These are phyloP conservation scores for Thielaviopsis euricoi DNA, from an alignment of 2,329 filamentous ascomycete genomes.

Conservation along the genomic window DNA sequence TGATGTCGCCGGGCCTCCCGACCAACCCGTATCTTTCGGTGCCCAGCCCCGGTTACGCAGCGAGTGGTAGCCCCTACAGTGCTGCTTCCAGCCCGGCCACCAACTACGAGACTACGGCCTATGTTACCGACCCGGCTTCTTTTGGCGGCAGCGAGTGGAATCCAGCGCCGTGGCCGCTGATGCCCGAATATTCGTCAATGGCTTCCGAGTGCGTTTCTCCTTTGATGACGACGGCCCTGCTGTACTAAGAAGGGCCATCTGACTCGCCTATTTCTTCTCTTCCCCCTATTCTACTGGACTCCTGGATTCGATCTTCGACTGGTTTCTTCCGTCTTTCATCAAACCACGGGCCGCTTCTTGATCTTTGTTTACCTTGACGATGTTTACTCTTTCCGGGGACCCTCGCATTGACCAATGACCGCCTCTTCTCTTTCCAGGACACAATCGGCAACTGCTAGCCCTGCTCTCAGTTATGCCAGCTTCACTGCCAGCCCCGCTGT, in stretches of 20 bases:
- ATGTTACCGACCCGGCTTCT: slow-evolving; percentile 4
- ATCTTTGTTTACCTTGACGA: too few species aligned
- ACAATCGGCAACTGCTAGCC: slow-evolving; percentile 3
- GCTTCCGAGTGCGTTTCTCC: slow-evolving; percentile 11
- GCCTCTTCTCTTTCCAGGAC: slow-evolving; percentile 11
- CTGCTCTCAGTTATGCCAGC: slow-evolving; percentile 5
- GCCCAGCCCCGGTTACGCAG: slow-evolving; percentile 6
- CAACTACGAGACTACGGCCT: slow-evolving; percentile 3
- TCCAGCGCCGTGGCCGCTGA: slow-evolving; percentile 1
- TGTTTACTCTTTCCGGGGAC: background rate
- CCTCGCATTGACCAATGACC: slow-evolving; percentile 10
- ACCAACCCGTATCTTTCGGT: slow-evolving; percentile 4
- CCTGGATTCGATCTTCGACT: too few species aligned
- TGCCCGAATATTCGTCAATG: slow-evolving; percentile 6
- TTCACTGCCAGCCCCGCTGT: background rate
- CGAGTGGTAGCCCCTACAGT: slow-evolving; percentile 5
- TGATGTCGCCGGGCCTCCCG: slow-evolving; percentile 6
- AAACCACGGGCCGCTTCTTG: too few species aligned
- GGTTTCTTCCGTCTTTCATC: too few species aligned
- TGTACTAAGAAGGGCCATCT: slow-evolving; percentile 6
- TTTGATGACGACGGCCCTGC: slow-evolving; percentile 8
- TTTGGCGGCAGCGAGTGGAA: background rate
- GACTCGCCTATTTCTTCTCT: background rate
- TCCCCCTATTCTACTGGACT: background rate
- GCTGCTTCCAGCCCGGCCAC: slow-evolving; percentile 8